These are phyloP conservation scores for Tulasnella sp. DNA, from an alignment of 768 basidiomycete species.

Conservation along the genomic window DNA sequence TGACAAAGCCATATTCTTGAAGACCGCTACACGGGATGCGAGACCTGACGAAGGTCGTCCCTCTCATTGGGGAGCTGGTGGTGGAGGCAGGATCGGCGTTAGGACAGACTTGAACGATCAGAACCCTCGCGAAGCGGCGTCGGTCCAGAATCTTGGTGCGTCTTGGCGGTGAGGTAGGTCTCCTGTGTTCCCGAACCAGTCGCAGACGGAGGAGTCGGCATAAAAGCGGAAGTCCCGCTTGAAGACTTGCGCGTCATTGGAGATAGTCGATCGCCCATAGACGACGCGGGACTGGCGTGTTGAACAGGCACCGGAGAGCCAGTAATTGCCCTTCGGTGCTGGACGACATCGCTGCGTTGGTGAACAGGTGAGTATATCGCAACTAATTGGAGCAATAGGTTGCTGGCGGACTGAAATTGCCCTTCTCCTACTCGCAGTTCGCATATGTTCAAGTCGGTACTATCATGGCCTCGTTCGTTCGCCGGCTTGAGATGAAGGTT, in stretches of 20 bases:
- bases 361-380: slow-evolving; percentile 52
- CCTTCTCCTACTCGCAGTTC: slow-evolving; percentile 44
- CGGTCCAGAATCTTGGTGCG: background rate
- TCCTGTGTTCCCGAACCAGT: slow-evolving; percentile 3
- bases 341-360: slow-evolving; percentile 94
- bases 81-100: background rate
- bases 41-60: slow-evolving; percentile 30
- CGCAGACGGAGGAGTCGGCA: slow-evolving; percentile 14
- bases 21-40: slow-evolving; percentile 47
- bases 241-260: slow-evolving; percentile 4
- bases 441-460: slow-evolving; percentile 90
- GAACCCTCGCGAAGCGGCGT: background rate
- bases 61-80: background rate
- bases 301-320: slow-evolving; percentile 46
- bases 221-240: slow-evolving; percentile 15
- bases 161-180: background rate
- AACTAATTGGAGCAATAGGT: background rate
- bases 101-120: slow-evolving; percentile 9
- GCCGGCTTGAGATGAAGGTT: slow-evolving; percentile 65
- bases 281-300: slow-evolving; percentile 33
- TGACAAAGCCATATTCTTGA: slow-evolving; percentile 49
- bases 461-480: slow-evolving; percentile 69
- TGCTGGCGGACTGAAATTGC: slow-evolving; percentile 3
- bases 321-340: slow-evolving; percentile 96
- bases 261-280: background rate